Conservation (phyloP, 1,139 yeast species). For the Suhomyces bolitotheri region DNA sequence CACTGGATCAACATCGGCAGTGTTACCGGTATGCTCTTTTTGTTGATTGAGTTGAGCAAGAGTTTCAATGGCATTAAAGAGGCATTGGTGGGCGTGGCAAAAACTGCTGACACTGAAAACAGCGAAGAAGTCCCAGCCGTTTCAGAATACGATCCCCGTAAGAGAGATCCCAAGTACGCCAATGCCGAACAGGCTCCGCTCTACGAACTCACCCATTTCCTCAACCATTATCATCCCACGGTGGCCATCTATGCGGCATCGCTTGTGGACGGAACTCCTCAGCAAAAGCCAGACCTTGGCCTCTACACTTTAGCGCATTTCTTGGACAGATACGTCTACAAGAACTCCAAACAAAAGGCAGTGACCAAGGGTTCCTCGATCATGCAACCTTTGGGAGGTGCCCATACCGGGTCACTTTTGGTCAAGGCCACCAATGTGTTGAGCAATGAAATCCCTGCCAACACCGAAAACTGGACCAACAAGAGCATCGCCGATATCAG, state of each 20-base stretch:
- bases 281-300: constrained; percentile 83
- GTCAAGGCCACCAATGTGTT: constrained; percentile 63
- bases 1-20: constrained; percentile 91
- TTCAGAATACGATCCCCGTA: constrained; percentile 68
- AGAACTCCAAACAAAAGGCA: constrained; percentile 81
- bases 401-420: constrained; percentile 73
- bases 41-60: constrained; percentile 64
- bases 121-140: constrained; percentile 14
- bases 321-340: constrained; percentile 92
- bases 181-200: constrained; percentile 77
- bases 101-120: constrained; percentile 17
- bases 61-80: constrained; percentile 44
- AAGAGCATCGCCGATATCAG: constrained; percentile 64
- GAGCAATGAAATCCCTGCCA: constrained; percentile 60
- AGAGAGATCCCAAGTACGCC: constrained; percentile 88
- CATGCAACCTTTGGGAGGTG: constrained; percentile 97
- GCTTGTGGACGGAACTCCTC: constrained; percentile 45
- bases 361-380: constrained; percentile 79
- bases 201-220: constrained; percentile 81
- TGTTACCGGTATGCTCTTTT: constrained; percentile 82
- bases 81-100: constrained; percentile 30
- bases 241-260: constrained; percentile 78
- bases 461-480: constrained; percentile 79
- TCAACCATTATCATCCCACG: constrained; percentile 90
- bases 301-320: constrained; percentile 85